These are phyloP conservation scores for Lodderomyces jiufengensis DNA, from an alignment of 1,139 yeast species.

Conservation along the genomic window DNA sequence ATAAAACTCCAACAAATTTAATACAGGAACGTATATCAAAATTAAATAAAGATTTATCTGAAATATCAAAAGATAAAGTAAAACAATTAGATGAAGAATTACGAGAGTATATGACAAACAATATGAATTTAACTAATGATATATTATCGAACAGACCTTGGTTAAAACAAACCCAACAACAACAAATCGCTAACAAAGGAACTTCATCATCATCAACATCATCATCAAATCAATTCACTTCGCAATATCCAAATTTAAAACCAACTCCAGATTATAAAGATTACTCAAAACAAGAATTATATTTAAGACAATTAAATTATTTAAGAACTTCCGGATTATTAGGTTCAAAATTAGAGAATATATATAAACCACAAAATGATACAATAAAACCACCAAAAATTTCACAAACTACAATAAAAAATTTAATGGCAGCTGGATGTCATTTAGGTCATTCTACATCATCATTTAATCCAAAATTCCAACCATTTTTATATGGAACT, in stretches of 20 bases:
- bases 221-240: constrained; percentile 24
- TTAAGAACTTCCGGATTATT: constrained; percentile 45
- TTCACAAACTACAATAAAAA: constrained; percentile 58
- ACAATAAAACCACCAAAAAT: constrained; percentile 55
- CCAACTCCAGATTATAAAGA: constrained; percentile 44
- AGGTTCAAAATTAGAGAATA: constrained; percentile 64
- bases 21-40: constrained; percentile 28
- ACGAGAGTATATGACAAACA: constrained; percentile 35
- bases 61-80: constrained; percentile 31
- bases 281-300: constrained; percentile 74
- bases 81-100: constrained; percentile 42
- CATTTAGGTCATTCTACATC: constrained; percentile 89
- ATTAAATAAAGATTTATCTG: constrained; percentile 30
- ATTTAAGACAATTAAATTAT: constrained; percentile 62
- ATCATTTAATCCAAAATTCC: constrained; percentile 79
- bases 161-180: constrained; percentile 16
- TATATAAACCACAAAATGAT: constrained; percentile 70
- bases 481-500: constrained; percentile 82
- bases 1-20: constrained; percentile 32
- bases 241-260: constrained; percentile 37
- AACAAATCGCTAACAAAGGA: not conserved
- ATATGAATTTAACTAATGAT: constrained; percentile 32
- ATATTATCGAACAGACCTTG: constrained; percentile 37
- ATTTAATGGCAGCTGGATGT: constrained; percentile 86
- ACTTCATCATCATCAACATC: constrained; percentile 24